Evolutionary conservation across 179 eudicot species (phyloP), one percentile per base, ranked within the genome.

Genomic region (Actinidia arguta): DNA sequence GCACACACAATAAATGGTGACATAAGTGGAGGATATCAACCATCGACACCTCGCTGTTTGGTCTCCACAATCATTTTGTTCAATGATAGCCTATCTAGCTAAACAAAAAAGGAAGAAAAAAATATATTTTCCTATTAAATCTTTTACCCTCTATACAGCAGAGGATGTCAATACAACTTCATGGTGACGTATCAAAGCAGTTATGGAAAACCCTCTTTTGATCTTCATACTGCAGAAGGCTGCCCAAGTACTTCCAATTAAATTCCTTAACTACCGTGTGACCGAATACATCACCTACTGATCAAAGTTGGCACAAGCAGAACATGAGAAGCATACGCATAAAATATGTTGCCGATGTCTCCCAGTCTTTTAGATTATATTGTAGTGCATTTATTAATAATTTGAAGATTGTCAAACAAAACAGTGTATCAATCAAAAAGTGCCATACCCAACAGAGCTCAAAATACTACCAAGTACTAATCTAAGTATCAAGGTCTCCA

Each of bases 21-120:
- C 13, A 76, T 17, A 58, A 6, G 58, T 74, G 62, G 61, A 55
- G 67, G 67, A 56, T n/a, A 31, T 76, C 67, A 56, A n/a, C 36
- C 25, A 76, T 58, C 67, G 51, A 36, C 18, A 42, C 11, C 51
- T 55, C 51, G n/a, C 67, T 76, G 31, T 58, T 58, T 56, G 66
- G 67, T 76, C 17, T 76, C 67, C 51, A 56, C 18, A 56, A n/a
- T 2, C 12, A 55, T 17, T 55, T 52, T 48, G 75, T 47, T n/a
- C 55, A 72, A 46, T 72, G 25, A 61, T 61, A n/a, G n/a, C n/a
- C n/a, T n/a, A n/a, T n/a, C n/a, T n/a, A n/a, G n/a, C n/a, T n/a
- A n/a, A n/a, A n/a, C n/a, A n/a, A n/a, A n/a, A n/a, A n/a, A n/a
- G n/a, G n/a, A n/a, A n/a, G 51, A 10, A 18, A 18, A 2, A 5